These are phyloP conservation scores for Petunia secreta DNA, from an alignment of 257 asterid species.

Conservation along the genomic window DNA sequence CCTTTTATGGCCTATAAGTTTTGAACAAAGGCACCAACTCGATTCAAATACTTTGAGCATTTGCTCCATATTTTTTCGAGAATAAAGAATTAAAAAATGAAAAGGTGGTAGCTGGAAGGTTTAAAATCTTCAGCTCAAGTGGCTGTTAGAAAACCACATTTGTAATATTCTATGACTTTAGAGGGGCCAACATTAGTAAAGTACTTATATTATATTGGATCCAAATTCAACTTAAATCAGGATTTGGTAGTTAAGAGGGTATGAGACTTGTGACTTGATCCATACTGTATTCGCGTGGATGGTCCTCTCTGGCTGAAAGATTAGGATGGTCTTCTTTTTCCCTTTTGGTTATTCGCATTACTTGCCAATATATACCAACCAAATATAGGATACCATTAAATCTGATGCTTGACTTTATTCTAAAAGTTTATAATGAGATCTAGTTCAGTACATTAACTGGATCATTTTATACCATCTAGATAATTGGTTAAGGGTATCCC, in stretches of 20 bases:
- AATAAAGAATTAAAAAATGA: constrained; percentile 6
- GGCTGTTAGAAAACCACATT: neutral
- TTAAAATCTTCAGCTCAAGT: constrained; percentile 3
- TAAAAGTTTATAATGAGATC: neutral
- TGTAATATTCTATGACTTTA: neutral
- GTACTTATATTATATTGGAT: neutral
- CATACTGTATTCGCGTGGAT: neutral
- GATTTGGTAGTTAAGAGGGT: neutral
- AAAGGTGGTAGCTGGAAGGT: neutral
- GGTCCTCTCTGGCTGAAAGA: neutral
- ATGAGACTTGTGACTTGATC: neutral
- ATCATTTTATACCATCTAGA: neutral
- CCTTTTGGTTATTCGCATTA: constrained; percentile 2
- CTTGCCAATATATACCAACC: neutral
- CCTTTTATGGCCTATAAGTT: neutral
- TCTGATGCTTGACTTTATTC: neutral
- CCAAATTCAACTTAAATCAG: neutral
- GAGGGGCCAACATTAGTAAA: constrained; percentile 3
- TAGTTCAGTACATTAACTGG: neutral
- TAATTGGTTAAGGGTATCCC: neutral
- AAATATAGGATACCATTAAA: neutral
- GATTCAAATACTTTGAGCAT: neutral
- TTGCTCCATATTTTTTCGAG: neutral
- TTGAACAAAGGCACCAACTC: neutral
- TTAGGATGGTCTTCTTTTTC: neutral